Conservation (phyloP, 2,329 filamentous ascomycete genomes). For the Paracoccidioides brasiliensis region DNA sequence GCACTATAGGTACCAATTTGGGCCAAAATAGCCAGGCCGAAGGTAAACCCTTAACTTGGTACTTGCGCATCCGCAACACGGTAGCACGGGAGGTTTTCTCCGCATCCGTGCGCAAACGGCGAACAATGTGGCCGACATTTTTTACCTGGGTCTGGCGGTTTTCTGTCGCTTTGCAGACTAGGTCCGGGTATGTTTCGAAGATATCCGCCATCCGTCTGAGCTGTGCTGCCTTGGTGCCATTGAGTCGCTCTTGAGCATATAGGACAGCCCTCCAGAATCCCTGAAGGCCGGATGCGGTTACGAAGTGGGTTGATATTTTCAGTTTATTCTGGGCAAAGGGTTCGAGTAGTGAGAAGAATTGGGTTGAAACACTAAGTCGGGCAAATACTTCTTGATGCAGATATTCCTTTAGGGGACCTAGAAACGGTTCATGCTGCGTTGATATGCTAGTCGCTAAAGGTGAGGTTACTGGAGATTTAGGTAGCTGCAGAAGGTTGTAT, state of each 20-base stretch:
- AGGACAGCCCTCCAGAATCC: not conserved
- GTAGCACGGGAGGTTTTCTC: not conserved
- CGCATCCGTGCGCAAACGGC: not conserved
- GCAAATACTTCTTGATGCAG: not conserved
- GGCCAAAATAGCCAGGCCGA: slow-evolving; percentile 2
- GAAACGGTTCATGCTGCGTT: not conserved
- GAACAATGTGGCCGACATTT: not conserved
- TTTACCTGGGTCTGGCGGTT: not conserved
- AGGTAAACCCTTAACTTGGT: not conserved
- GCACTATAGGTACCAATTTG: slow-evolving; percentile 11
- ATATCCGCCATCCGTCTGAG: slow-evolving; percentile 10
- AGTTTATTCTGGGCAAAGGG: not conserved
- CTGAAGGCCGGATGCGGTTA: not conserved
- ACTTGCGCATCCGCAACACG: not conserved
- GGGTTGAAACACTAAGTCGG: not conserved
- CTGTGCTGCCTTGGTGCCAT: slow-evolving; percentile 8
- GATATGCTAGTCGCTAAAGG: not conserved
- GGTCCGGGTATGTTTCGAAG: slow-evolving; percentile 13
- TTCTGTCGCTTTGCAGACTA: not conserved
- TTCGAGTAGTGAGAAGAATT: not conserved
- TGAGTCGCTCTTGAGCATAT: not conserved
- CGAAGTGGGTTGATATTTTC: not conserved
- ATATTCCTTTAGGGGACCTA: not conserved
- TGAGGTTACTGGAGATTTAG: not conserved
- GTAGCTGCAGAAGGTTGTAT: not conserved